These are phyloP conservation scores for Acacia acuminata DNA, from an alignment of 306 rosid species.

Conservation along the genomic window DNA sequence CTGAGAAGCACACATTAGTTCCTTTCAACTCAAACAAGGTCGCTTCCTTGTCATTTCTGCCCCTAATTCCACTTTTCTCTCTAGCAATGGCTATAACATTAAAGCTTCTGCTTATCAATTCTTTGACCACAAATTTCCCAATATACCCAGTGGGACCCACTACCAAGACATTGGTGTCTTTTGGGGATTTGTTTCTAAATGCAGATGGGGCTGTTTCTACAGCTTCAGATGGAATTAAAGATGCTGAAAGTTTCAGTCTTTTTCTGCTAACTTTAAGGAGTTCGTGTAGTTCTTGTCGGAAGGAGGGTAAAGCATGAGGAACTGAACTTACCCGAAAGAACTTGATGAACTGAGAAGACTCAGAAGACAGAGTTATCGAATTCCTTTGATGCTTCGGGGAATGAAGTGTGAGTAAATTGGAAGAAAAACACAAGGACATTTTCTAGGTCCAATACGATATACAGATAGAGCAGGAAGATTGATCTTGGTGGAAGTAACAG, in stretches of 20 bases:
- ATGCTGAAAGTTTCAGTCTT: constrained; percentile 50
- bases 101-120: constrained; percentile 78
- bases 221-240: constrained; percentile 44
- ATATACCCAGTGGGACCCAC: constrained; percentile 98
- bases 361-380: constrained; percentile 51
- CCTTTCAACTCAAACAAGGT: constrained; percentile 66
- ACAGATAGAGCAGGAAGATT: neutral
- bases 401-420: constrained; percentile 53
- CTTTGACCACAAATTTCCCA: constrained; percentile 85
- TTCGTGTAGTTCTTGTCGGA: constrained; percentile 29
- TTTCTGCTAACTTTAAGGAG: constrained; percentile 40
- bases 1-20: constrained; percentile 81
- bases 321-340: constrained; percentile 54
- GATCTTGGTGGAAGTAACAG: constrained; percentile 6
- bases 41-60: constrained; percentile 57
- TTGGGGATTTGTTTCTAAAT: constrained; percentile 69
- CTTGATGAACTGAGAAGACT: constrained; percentile 54
- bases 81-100: constrained; percentile 81
- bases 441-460: constrained; percentile 1
- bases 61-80: constrained; percentile 84
- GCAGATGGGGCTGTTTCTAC: constrained; percentile 48
- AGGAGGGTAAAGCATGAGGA: constrained; percentile 37
- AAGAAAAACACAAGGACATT: constrained; percentile 71
- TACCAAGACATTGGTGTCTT: constrained; percentile 70
- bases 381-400: constrained; percentile 47